Evolutionary conservation across 306 rosid genomes (phyloP).

Genomic region (Quercus cerris): DNA sequence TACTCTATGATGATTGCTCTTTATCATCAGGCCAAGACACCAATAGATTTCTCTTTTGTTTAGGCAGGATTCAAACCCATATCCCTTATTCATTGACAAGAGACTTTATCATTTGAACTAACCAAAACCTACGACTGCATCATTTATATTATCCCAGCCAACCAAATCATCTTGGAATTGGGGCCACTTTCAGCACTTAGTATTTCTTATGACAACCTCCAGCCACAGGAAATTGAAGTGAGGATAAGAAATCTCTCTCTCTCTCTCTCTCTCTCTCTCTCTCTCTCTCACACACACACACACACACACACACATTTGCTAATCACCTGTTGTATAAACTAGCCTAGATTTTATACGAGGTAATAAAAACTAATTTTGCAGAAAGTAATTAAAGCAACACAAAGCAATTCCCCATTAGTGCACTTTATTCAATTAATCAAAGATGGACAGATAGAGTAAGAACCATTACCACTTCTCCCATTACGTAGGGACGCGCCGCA

Average conservation of each 20-base stretch:
- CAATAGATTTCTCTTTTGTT: too few species aligned
- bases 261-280: not conserved
- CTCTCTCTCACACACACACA: too few species aligned
- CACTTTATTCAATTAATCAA: not conserved
- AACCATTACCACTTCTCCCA: conserved; percentile 57
- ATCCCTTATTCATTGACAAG: too few species aligned
- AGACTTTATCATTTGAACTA: too few species aligned
- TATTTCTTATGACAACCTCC: not conserved
- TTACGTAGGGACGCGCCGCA: conserved; percentile 33
- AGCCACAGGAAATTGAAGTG: not conserved
- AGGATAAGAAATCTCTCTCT: too few species aligned
- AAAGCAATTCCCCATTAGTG: not conserved
- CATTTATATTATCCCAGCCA: not conserved
- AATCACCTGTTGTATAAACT: not conserved
- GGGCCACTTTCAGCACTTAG: not conserved
- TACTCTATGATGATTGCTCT: too few species aligned
- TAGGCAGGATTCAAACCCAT: too few species aligned
- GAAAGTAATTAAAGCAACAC: not conserved
- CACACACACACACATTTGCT: not conserved
- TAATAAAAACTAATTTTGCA: not conserved
- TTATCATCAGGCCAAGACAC: too few species aligned
- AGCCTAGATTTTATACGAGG: not conserved
- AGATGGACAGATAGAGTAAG: not conserved
- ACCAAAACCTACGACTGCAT: not conserved
- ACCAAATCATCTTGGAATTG: not conserved